Evolutionary conservation across 805 yeast species (phyloP).

Genomic region (Maudiozyma pseudohumilis): DNA sequence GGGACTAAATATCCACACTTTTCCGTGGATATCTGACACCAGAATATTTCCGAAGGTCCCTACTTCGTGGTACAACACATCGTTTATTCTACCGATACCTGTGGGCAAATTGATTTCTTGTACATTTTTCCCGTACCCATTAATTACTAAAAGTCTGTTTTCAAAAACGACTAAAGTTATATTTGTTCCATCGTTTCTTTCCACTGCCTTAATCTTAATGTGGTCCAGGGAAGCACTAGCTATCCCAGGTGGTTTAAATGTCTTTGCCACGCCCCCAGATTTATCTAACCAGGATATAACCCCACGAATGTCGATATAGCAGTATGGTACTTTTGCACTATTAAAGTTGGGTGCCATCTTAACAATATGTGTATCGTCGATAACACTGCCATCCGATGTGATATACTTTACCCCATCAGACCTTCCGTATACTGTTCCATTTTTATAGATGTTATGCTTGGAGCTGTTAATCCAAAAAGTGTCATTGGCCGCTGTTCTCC

Average conservation of each 20-base stretch:
- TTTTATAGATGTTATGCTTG: too few relatives aligned
- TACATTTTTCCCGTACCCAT: background rate
- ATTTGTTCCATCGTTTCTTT: conserved; percentile 3
- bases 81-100: background rate
- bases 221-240: background rate
- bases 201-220: background rate
- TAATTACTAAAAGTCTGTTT: conserved; percentile 6
- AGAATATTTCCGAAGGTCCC: conserved; percentile 1
- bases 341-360: too few relatives aligned
- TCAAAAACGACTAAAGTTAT: conserved; percentile 7
- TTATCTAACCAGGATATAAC: too few relatives aligned
- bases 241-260: background rate
- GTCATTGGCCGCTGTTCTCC: too few relatives aligned
- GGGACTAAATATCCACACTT: conserved; percentile 9
- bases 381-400: too few relatives aligned
- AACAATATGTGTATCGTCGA: too few relatives aligned
- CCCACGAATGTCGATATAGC: too few relatives aligned
- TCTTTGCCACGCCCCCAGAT: background rate
- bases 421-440: too few relatives aligned
- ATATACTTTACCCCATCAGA: too few relatives aligned
- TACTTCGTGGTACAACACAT: conserved; percentile 2
- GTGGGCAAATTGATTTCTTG: background rate
- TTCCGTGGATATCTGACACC: conserved; percentile 15
- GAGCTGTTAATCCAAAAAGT: too few relatives aligned
- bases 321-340: too few relatives aligned